phyloP scores from a whole-genome alignment of 148 eudicot genomes.

The Vaccinium myrtillus region DNA sequence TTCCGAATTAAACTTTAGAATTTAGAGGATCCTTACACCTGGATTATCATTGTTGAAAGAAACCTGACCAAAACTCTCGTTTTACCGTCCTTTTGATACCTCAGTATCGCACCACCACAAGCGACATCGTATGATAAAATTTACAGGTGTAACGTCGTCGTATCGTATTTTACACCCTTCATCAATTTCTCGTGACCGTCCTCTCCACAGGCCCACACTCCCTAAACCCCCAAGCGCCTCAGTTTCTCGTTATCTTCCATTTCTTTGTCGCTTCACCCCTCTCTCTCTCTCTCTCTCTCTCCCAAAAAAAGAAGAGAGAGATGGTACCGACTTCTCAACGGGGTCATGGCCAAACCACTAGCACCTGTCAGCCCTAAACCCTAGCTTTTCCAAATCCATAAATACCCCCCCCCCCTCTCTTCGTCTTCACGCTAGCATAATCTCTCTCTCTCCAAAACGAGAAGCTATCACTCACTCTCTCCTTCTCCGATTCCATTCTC shows the following conservation, averaged over 20 bases:
- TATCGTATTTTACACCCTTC: not conserved
- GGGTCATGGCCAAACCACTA: not conserved
- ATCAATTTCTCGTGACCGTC: not conserved
- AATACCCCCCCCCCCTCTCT: slow-evolving; percentile 10
- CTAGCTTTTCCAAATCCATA: slow-evolving; percentile 12
- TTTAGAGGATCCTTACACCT: no score
- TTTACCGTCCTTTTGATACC: not conserved
- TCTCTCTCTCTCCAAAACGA: not conserved
- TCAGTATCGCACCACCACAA: not conserved
- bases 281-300: slow-evolving; percentile 6
- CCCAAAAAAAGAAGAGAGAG: not conserved
- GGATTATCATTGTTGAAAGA: no score
- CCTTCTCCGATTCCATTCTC: slow-evolving; percentile 29
- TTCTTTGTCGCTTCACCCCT: not conserved
- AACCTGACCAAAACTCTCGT: not conserved
- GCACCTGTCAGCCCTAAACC: slow-evolving; percentile 18
- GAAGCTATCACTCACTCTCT: not conserved
- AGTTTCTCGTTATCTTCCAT: not conserved
- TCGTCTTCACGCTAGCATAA: not conserved
- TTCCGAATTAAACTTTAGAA: no score
- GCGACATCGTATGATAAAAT: not conserved
- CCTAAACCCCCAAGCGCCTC: not conserved
- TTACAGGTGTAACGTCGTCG: not conserved
- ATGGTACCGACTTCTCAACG: not conserved
- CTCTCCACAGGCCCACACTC: not conserved